A percentile compares a stretch with the other conserved stretches of the same genome.
These are phyloP conservation scores for Cicer pinnatifidum DNA, from an alignment of 306 rosid genomes.

Conservation along the genomic window DNA sequence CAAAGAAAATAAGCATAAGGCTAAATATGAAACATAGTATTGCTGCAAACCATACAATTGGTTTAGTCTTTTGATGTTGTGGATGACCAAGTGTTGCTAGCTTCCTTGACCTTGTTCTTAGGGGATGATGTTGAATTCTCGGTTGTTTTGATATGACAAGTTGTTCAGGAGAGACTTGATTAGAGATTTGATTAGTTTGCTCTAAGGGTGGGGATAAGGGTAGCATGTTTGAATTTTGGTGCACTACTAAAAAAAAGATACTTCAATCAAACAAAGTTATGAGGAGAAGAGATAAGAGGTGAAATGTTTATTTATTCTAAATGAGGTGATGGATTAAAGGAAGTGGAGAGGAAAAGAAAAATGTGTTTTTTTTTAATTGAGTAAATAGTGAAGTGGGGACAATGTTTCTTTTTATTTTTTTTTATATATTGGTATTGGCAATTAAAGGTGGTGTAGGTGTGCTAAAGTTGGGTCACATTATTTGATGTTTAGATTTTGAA, in stretches of 20 bases:
- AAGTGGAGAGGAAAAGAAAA: slow-evolving; percentile 52
- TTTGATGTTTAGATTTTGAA: slow-evolving; percentile 51
- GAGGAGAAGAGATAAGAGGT: slow-evolving; percentile 33
- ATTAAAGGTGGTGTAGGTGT: slow-evolving; percentile 49
- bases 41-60: slow-evolving; percentile 77
- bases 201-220: slow-evolving; percentile 43
- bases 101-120: slow-evolving; percentile 41
- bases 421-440: slow-evolving; percentile 44
- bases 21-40: slow-evolving; percentile 74
- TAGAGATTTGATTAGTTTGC: slow-evolving; percentile 28
- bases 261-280: slow-evolving; percentile 23
- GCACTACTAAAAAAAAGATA: slow-evolving; percentile 5
- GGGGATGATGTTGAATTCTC: slow-evolving; percentile 28
- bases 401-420: slow-evolving; percentile 41
- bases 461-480: slow-evolving; percentile 53
- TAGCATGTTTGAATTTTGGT: slow-evolving; percentile 48
- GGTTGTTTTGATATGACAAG: slow-evolving; percentile 48
- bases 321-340: slow-evolving; percentile 41
- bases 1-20: slow-evolving; percentile 76
- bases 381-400: slow-evolving; percentile 56
- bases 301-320: slow-evolving; percentile 43
- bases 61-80: slow-evolving; percentile 66
- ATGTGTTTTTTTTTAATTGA: slow-evolving; percentile 57
- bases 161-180: slow-evolving; percentile 53
- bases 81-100: slow-evolving; percentile 49